These are phyloP conservation scores for Macrolepiota fuliginosa DNA, from an alignment of 768 basidiomycete genomes.

Conservation along the genomic window DNA sequence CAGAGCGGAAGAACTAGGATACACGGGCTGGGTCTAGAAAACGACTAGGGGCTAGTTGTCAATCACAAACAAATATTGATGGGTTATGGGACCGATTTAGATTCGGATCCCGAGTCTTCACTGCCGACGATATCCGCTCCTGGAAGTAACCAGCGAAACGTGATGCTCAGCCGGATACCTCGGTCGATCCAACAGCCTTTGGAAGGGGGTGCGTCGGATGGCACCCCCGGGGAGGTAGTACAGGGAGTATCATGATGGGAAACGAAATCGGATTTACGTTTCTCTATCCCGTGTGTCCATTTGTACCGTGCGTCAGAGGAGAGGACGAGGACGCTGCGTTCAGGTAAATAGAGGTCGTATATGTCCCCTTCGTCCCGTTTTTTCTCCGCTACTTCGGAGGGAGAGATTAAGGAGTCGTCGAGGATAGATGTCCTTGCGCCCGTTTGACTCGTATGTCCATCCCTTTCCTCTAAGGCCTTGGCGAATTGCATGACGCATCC, in stretches of 20 bases:
- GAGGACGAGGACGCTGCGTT: conserved; percentile 74
- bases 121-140: conserved; percentile 82
- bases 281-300: conserved; percentile 89
- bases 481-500: conserved; percentile 81
- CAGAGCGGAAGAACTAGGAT: no score
- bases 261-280: conserved; percentile 59
- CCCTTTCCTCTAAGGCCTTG: conserved; percentile 13
- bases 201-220: not conserved
- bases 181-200: conserved; percentile 44
- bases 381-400: not conserved
- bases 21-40: not conserved
- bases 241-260: conserved; percentile 24
- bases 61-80: not conserved
- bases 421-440: not conserved
- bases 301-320: conserved; percentile 78
- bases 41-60: not conserved
- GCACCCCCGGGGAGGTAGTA: not conserved
- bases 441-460: not conserved
- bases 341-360: conserved; percentile 68
- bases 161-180: conserved; percentile 70
- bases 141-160: conserved; percentile 81
- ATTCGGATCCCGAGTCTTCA: not conserved
- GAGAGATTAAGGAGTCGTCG: not conserved
- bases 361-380: conserved; percentile 19
- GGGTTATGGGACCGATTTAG: not conserved